Conservation (phyloP, 805 yeast genomes). For the Maudiozyma turicensis region DNA sequence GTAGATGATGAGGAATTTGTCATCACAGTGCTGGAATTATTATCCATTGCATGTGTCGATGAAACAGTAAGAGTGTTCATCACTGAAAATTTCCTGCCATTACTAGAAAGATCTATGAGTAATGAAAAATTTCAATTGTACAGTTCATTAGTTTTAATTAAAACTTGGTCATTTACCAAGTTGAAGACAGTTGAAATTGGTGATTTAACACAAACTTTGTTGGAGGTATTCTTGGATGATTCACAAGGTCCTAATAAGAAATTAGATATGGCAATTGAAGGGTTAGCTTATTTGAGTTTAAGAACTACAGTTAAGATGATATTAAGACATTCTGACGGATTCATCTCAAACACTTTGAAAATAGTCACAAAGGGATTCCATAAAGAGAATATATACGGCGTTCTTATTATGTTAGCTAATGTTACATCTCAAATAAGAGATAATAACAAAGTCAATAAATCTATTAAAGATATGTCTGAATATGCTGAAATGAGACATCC, state of each 20-base stretch:
- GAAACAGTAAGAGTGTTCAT: conserved; percentile 41
- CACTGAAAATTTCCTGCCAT: conserved; percentile 34
- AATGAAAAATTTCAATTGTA: conserved; percentile 23
- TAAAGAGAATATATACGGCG: conserved; percentile 25
- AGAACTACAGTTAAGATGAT: conserved; percentile 30
- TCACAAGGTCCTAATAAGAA: conserved; percentile 2
- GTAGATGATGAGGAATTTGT: conserved; percentile 15
- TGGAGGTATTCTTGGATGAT: conserved; percentile 6
- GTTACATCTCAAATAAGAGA: conserved; percentile 20
- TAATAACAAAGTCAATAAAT: conserved; percentile 10
- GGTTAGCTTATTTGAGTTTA: conserved; percentile 40
- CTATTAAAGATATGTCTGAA: conserved; percentile 23
- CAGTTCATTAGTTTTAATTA: conserved; percentile 41
- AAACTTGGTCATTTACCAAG: conserved; percentile 46
- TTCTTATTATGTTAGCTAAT: conserved; percentile 28
- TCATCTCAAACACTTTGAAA: conserved; percentile 26
- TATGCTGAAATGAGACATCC: conserved; percentile 26
- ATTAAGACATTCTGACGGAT: conserved; percentile 31
- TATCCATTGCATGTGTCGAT: conserved; percentile 42
- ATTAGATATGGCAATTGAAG: conserved; percentile 30
- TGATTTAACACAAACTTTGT: conserved; percentile 27
- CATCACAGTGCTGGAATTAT: conserved; percentile 25
- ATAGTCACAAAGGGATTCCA: conserved; percentile 7
- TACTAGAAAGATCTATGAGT: conserved; percentile 32
- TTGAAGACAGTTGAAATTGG: conserved; percentile 25